These are phyloP conservation scores for Penicillium bovifimosum DNA, from an alignment of 495 filamentous ascomycete species.

Conservation along the genomic window DNA sequence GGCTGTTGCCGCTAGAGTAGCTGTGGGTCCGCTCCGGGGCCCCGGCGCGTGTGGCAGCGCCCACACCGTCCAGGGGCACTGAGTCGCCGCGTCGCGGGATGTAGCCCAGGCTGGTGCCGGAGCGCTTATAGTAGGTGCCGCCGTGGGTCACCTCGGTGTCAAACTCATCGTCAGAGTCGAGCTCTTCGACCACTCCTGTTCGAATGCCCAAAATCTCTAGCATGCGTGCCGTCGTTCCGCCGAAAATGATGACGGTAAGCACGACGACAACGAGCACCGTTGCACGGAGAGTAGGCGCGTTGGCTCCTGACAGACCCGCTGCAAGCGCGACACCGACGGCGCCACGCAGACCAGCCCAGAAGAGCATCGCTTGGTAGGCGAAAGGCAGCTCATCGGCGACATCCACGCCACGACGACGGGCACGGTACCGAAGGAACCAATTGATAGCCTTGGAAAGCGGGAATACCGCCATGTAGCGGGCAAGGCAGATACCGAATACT, in stretches of 20 bases:
- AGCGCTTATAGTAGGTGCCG: slow-evolving; percentile 72
- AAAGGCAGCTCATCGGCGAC: slow-evolving; percentile 86
- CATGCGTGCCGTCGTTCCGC: slow-evolving; percentile 97
- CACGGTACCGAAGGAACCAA: slow-evolving; percentile 88
- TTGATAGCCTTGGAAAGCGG: slow-evolving; percentile 87
- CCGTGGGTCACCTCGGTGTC: slow-evolving; percentile 83
- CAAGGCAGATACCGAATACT: slow-evolving; percentile 82
- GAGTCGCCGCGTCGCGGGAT: slow-evolving; percentile 58
- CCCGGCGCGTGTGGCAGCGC: slow-evolving; percentile 25
- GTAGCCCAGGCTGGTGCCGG: slow-evolving; percentile 66
- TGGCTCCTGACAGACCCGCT: slow-evolving; percentile 73
- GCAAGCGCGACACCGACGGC: slow-evolving; percentile 95
- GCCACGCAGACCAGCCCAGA: slow-evolving; percentile 94
- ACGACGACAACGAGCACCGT: slow-evolving; percentile 97
- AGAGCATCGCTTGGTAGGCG: slow-evolving; percentile 93
- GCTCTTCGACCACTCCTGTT: slow-evolving; percentile 92
- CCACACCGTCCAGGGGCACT: slow-evolving; percentile 49
- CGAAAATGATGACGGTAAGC: slow-evolving; percentile 96
- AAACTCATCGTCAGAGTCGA: slow-evolving; percentile 96
- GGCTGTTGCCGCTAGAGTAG: slow-evolving; percentile 53
- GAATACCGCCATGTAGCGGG: slow-evolving; percentile 90
- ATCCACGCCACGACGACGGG: slow-evolving; percentile 69
- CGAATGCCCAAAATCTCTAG: slow-evolving; percentile 90
- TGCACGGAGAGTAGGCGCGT: slow-evolving; percentile 72
- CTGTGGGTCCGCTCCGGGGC: slow-evolving; percentile 31